Conservation (phyloP, 2,329 filamentous ascomycete genomes). For the Xylaria sp. region DNA sequence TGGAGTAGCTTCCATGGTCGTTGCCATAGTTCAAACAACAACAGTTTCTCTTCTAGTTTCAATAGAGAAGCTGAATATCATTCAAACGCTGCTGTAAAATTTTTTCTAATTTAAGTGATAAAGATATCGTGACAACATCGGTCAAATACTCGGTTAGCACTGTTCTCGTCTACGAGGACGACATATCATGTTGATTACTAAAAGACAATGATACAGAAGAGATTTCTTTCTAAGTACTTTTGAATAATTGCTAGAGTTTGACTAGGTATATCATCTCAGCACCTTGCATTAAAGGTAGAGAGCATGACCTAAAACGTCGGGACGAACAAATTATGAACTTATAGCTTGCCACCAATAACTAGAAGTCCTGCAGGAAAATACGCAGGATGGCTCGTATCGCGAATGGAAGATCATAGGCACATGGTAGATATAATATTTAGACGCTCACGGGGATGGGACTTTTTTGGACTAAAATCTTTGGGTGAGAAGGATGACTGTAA, state of each 20-base stretch:
- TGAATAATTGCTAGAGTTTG: neutral
- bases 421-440: neutral
- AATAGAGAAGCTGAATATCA: too few species aligned
- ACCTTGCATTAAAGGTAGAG: neutral
- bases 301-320: neutral
- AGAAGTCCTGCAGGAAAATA: too few species aligned
- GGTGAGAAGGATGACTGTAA: neutral
- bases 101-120: too few species aligned
- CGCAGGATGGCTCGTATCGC: neutral
- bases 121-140: neutral
- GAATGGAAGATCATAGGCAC: neutral
- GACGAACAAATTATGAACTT: neutral
- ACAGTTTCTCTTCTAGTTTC: neutral
- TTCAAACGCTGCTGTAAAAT: too few species aligned
- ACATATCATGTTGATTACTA: neutral
- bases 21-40: neutral
- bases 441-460: neutral
- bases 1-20: neutral
- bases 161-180: neutral
- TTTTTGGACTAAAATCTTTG: neutral
- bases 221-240: neutral
- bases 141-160: neutral
- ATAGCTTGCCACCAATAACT: neutral
- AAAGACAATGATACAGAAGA: neutral
- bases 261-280: too few species aligned